Base-by-base conservation (phyloP, 73 alveolate species). In the Urostyla sp. region DNA sequence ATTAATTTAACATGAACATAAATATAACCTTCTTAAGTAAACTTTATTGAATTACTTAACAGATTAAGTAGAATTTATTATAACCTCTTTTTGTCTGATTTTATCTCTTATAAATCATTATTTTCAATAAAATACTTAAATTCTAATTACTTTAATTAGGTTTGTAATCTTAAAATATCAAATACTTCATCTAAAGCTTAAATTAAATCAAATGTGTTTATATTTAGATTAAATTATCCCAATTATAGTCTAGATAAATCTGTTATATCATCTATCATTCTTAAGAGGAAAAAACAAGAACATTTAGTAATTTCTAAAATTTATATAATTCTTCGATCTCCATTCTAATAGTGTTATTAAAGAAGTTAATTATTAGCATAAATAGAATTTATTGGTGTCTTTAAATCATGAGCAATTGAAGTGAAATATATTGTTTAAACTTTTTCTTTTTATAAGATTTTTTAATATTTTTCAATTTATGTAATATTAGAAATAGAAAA, bases 21-120 rank as follows among this genome's bases (percentile, higher is more conserved):
- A 13, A 60, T 67, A 37, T 56, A 31, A 45, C 80, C 66, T 1
- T 51, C 27, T 10, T 34, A 30, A 27, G 79, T 79, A 16, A 79
- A 79, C 72, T 79, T 79, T 18, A 61, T 63, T 8, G 90, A 83
- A 63, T 79, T 79, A 35, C 90, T 59, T 31, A 79, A 34, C 24
- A 79, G 16, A 32, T 79, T 79, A 0, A 79, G 45, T n/a, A 79
- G 50, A 0, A 79, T 59, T 67, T 79, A 38, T 44, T 72, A 44
- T 7, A 61, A 2, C 38, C 90, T 58, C 23, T 79, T 79, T 49
- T 67, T 23, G 27, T 79, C 90, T 0, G 87, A 69, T 38, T 40
- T 40, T 11, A 51, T 11, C 10, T 13, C 15, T 11, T 13, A 27
- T 35, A 27, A 43, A 13, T 32, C 50, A n/a, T 60, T 7, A 32